Evolutionary conservation across 768 basidiomycete species (phyloP), one percentile per base, ranked within the genome.

Genomic region (Tulasnella sp.): DNA sequence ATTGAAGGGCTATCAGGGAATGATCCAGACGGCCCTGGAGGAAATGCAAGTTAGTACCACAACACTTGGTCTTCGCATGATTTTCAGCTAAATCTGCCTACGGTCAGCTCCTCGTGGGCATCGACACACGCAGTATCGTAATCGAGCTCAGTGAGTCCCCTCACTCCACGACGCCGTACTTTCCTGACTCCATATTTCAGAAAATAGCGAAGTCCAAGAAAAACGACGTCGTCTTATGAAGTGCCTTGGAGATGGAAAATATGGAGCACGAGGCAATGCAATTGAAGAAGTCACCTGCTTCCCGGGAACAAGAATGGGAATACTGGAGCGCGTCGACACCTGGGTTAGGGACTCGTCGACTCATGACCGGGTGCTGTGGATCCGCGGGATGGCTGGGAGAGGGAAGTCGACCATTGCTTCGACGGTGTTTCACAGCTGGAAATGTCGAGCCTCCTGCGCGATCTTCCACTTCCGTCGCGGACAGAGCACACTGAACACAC

Each of bases 191-290:
- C 17, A 6, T n/a, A 52, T 19, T n/a, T 7, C 17, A 52, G 49
- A n/a, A 5, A 19, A 52, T 52, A 52, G 17, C 49, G 49, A 52
- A n/a, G 7, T 52, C 17, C 49, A 52, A n/a, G 49, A 7, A n/a
- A n/a, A 52, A 19, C 17, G 17, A n/a, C 85, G 82, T 99, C 97
- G 2, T 96, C 99, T 97, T 97, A 98, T 82, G 99, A 97, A 11
- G 96, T 90, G 11, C 97, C 97, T 79, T 99, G 96, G 88, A 98
- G 94, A 1, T 96, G 96, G 81, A 97, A 96, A 71, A 99, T 91
- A 81, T 99, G 97, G 0, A 97, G 97, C 7, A 99, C 85, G 0
- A 94, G 97, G 83, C 99, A 97, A 1, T 96, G 98, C 82, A 95
- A 97, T 80, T 4, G 31, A 12, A 74, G 54, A 42, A 17, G 17